Evolutionary conservation across 208 protist species (phyloP), one percentile per base, ranked within the genome.

Genomic region (Porcisia hertigi): DNA sequence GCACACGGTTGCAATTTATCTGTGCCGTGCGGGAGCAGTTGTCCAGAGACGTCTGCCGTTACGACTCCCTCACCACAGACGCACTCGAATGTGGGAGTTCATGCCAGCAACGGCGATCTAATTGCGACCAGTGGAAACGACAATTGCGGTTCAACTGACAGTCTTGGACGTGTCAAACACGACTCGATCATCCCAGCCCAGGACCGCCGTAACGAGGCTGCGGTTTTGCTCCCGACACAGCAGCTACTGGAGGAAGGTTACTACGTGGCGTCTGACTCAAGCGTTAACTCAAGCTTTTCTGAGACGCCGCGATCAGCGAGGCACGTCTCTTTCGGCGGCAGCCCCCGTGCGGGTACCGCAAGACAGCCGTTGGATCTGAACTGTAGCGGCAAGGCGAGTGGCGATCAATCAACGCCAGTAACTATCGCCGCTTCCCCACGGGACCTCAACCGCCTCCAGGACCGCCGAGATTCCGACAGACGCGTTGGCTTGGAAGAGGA

Each of bases 251-350:
- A 81, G 11, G 69, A 75, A 25, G 76, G 76, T 49, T 80, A 78
- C 67, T 85, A 85, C 72, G 1, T 81, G 4, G 71, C 65, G 16
- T 77, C 75, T 18, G 75, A 81, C 25, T 71, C 71, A 55, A 84
- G 80, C 64, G 80, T 58, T 2, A 94, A 94, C 80, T 91, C 87
- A 41, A 94, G 89, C 73, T 92, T 91, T 59, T 83, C 84, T 41
- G 75, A 83, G 53, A 84, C 74, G 11, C 71, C 78, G 20, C 69
- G 43, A 8, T 83, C 82, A 23, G 73, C 65, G 34, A 71, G 66
- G 25, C 77, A 64, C 49, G 70, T 71, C 16, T 82, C 77, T 25
- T 55, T 71, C 9, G 8, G 57, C 53, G 73, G 77, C 66, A 72
- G 57, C 7, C 63, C 25, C 2, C 74, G 71, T n/a, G 20, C 43